Base-by-base conservation (phyloP, 2,329 filamentous ascomycete species). In the Seiridium unicorne region DNA sequence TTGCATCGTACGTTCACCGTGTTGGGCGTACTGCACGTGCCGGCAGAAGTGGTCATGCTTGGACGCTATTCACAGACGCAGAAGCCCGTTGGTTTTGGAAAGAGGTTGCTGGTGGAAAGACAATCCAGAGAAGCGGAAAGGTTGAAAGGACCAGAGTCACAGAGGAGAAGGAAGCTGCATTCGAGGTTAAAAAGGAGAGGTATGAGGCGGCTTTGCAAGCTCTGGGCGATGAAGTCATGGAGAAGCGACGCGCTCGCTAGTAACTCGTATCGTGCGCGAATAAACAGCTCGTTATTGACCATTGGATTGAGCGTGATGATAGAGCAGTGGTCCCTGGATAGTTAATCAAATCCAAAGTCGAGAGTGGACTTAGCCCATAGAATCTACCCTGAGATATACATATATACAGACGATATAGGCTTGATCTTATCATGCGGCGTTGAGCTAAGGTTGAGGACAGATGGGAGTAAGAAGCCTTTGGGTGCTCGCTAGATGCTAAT, bases 21-120 rank as follows among this genome's bases (percentile, higher is more conserved):
- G 92, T 97, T 1, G 94, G 95, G 44, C 87, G 95, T 60, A 97
- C 94, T 1, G 94, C 94, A 0, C 84, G 93, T 72, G 95, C 92
- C 0, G 92, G 90, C 1, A 86, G 87, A 58, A 66, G 77, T 1
- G 94, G 94, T 1, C 82, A 87, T 53, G 92, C 94, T 0, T 97
- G 93, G 91, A 97, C 93, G 0, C 77, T 99, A 10, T 88, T 96
- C 54, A 89, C 88, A 3, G 89, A 93, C 67, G 84, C 84, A 3
- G 93, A 99, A 76, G 93, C 89, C 31, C 85, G 90, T 49, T 97
- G 95, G 93, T 99, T 98, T 76, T 93, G 91, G 84, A 89, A 90
- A 61, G 90, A 91, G 67, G 89, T 98, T 63, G 90, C 87, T 1
- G 84, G 82, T 59, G 78, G 79, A 4, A 70, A 74, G 32, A 82